Evolutionary conservation across 2,329 filamentous ascomycete genomes (phyloP), one percentile per base, ranked within the genome.

Genomic region (Aspergillus nomiae): DNA sequence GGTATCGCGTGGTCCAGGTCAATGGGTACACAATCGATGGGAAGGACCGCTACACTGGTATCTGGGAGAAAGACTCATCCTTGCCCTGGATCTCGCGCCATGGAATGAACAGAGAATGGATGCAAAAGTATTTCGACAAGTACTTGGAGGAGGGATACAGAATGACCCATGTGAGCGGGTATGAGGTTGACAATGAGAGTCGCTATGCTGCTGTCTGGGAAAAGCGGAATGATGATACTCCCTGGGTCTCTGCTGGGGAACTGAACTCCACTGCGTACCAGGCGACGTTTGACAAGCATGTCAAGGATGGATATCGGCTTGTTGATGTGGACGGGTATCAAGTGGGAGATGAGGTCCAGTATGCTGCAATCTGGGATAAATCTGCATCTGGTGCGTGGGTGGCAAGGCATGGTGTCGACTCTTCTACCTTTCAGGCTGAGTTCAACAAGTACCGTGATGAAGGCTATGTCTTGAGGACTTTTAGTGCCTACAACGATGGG

Each of bases 141-240:
- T 66, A 62, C 32, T 9, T 62, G 1, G 51, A 46, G 10, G 34
- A 64, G 36, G 64, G 64, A 14, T 66, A 66, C 38, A 34, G 48
- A 34, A 53, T 66, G 46, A 60, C 59, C 2, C 56, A 66, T 41
- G 54, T 64, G 19, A 66, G 64, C 32, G 64, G 58, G 12, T 66
- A 66, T 34, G 64, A 66, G 50, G 53, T 62, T 16, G 36, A 36
- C 6, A 53, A 57, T 14, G 59, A 60, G 48, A 48, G 43, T n/a
- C 64, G 62, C 14, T 66, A 58, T 59, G 64, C 64, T 11, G 64
- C 64, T 10, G 28, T 66, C 7, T 66, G 64, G 64, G 64, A 66
- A 59, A 60, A 66, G 59, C 16, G n/a, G 12, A 38, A 53, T 28
- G 54, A 62, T 8, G 38, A 21, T 19, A 28, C 24, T 10, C 48